Percentiles rank a stretch among this genome's conserved stretches.
Conservation (phyloP, 345 rosid genomes). For the Iberis pinnata region DNA sequence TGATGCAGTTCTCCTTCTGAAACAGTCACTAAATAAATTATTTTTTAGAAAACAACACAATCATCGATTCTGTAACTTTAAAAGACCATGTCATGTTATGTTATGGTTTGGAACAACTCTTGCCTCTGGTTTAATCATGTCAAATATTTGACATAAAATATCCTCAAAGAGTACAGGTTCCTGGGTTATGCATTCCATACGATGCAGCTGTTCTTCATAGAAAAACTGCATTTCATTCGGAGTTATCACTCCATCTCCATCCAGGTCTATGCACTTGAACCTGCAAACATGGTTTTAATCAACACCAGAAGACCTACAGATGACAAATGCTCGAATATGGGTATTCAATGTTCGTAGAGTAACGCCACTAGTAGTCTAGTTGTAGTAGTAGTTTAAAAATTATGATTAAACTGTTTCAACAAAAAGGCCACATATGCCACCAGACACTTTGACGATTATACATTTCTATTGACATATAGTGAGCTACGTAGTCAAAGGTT, state of each 20-base stretch:
- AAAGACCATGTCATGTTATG: not conserved
- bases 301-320: not conserved
- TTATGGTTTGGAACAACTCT: not conserved
- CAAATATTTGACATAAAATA: slow-evolving; percentile 78
- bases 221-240: slow-evolving; percentile 83
- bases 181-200: slow-evolving; percentile 78
- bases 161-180: slow-evolving; percentile 76
- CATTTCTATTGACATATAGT: not conserved
- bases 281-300: slow-evolving; percentile 31
- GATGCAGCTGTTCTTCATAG: slow-evolving; percentile 83
- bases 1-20: slow-evolving; percentile 52
- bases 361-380: not conserved
- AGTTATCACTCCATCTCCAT: slow-evolving; percentile 70
- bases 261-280: slow-evolving; percentile 92
- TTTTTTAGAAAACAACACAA: not conserved
- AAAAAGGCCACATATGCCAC: slow-evolving; percentile 14
- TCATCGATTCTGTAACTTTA: not conserved
- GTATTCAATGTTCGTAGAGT: not conserved
- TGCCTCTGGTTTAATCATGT: slow-evolving; percentile 83
- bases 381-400: too few species aligned
- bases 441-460: slow-evolving; percentile 33
- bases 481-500: not conserved
- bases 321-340: not conserved
- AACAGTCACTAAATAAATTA: not conserved
- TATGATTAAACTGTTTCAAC: not conserved